Base-by-base conservation (phyloP, 306 rosid genomes). In the Trifolium repens region DNA sequence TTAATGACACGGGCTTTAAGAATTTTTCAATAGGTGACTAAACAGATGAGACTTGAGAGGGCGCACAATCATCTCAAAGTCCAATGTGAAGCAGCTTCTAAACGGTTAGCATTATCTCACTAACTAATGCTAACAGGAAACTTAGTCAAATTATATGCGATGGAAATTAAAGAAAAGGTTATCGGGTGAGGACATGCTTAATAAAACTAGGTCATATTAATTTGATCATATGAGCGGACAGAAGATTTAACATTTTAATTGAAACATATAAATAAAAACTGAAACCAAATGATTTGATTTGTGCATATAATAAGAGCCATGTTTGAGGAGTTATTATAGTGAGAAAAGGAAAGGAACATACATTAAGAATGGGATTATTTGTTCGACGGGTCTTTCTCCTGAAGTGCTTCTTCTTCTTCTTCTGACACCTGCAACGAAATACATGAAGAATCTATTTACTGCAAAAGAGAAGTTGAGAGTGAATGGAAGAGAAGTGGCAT, bases 331-430 rank as follows among this genome's bases (percentile, higher is more conserved):
- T 17, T 17, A 17, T 54, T 24, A 63, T 39, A 67, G 49, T 9
- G 37, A 50, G 16, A 30, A 40, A 30, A 58, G 57, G 13, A 66
- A 26, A 58, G 64, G 13, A 59, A 71, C 71, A 69, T 82, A 86
- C 89, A 40, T 78, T 78, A 57, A 80, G 75, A 65, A 67, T 39
- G 11, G 55, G 59, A 15, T 30, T 75, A 75, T 69, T 71, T 35
- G 55, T 68, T 46, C 69, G 72, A 27, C 6, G 75, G 63, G 78
- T 71, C 62, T 40, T 87, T 80, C 82, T 77, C 62, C 65, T 84
- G 66, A 79, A 74, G 24, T 22, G 71, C n/a, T 17, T 17, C 19
- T 17, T 17, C 71, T 77, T 75, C 39, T 77, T 74, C 26, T 54
- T 27, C 8, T 5, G 24, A 77, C 27, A 46, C 57, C 64, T 73